A percentile compares a stretch with the other conserved stretches of the same genome.
Conservation (phyloP, 2,329 filamentous ascomycete genomes). For the Alternaria alternata region DNA sequence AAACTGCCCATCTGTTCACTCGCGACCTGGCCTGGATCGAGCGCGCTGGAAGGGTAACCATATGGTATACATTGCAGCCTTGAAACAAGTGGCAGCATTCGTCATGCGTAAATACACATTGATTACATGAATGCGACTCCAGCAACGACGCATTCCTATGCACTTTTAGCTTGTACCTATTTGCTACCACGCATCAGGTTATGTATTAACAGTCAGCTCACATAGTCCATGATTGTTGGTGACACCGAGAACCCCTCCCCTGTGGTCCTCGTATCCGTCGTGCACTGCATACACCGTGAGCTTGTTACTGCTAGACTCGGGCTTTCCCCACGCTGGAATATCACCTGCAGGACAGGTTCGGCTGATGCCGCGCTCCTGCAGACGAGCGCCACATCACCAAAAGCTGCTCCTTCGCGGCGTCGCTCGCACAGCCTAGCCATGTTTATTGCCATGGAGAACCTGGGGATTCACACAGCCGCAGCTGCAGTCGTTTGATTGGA, state of each 20-base stretch:
- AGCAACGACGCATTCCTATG: background rate
- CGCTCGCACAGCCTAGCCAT: slow-evolving; percentile 18
- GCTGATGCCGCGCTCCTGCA: slow-evolving; percentile 32
- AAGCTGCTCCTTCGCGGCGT: slow-evolving; percentile 28
- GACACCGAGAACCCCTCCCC: background rate
- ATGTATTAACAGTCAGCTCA: background rate
- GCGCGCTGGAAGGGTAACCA: background rate
- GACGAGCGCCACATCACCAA: slow-evolving; percentile 31
- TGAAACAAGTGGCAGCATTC: background rate
- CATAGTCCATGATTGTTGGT: background rate
- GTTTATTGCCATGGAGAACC: slow-evolving; percentile 18
- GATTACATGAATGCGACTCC: background rate
- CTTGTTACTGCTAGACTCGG: slow-evolving; percentile 2
- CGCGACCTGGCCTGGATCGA: background rate
- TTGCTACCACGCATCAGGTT: background rate
- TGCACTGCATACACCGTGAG: slow-evolving; percentile 2
- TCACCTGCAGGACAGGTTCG: slow-evolving; percentile 22
- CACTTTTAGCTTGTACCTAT: background rate
- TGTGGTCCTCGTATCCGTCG: background rate
- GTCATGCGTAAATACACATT: background rate
- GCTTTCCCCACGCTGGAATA: slow-evolving; percentile 13
- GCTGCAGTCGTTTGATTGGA: slow-evolving; percentile 37
- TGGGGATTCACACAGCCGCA: slow-evolving; percentile 27
- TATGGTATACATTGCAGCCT: background rate
- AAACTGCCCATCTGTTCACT: slow-evolving; percentile 16